Conservation (phyloP, 2,329 filamentous ascomycete species). For the Tolypocladium cylindrosporum region DNA sequence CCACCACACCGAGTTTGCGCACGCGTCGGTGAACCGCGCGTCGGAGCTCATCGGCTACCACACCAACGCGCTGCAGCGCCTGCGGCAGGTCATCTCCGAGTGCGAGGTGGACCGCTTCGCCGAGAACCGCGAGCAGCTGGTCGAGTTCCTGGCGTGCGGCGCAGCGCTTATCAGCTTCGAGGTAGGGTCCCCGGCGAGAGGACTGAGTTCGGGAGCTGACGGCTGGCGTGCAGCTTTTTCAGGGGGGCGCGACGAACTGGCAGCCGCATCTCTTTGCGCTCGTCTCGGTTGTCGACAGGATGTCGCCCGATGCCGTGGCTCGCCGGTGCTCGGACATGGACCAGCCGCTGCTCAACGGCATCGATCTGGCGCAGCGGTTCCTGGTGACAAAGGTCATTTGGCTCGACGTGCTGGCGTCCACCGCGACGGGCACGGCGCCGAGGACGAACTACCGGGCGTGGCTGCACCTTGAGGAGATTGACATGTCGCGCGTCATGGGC, state of each 20-base stretch:
- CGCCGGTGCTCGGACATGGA: not conserved
- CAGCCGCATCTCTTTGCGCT: constrained; percentile 11
- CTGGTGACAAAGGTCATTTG: constrained; percentile 9
- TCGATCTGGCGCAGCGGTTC: constrained; percentile 10
- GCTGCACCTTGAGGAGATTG: constrained; percentile 5
- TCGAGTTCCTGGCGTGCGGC: constrained; percentile 15
- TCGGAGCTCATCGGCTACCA: constrained; percentile 13
- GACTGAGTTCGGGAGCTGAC: not conserved
- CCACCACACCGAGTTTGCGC: constrained; percentile 11
- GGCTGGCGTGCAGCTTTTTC: constrained; percentile 1
- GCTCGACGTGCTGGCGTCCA: constrained; percentile 10
- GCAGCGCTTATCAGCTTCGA: constrained; percentile 16
- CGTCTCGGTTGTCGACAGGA: constrained; percentile 4
- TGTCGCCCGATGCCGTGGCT: not conserved
- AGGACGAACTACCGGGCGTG: constrained; percentile 6
- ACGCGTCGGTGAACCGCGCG: constrained; percentile 9
- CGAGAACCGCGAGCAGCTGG: constrained; percentile 8
- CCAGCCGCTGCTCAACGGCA: constrained; percentile 1
- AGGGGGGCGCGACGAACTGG: constrained; percentile 10
- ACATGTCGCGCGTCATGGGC: constrained; percentile 11
- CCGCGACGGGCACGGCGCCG: constrained; percentile 5
- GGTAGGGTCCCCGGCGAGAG: constrained; percentile 1
- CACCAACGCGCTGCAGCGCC: constrained; percentile 14
- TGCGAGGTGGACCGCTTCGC: constrained; percentile 4
- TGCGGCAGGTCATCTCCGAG: constrained; percentile 9